Conservation (phyloP, 148 eudicot species). For the Silene conica region DNA sequence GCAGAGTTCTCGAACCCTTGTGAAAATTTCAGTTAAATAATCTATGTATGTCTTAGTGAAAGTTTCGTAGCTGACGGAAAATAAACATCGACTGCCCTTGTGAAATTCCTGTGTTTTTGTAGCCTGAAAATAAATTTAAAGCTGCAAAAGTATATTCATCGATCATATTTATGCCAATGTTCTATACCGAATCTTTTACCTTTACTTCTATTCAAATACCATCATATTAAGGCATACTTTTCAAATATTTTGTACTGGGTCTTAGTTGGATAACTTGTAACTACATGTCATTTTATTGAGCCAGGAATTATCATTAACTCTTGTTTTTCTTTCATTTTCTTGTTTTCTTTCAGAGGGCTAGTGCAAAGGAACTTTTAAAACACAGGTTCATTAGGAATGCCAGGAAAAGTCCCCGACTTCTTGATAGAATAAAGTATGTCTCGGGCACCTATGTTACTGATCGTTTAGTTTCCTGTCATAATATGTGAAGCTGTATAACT, state of each 20-base stretch:
- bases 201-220: not conserved
- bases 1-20: not conserved
- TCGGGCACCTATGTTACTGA: not conserved
- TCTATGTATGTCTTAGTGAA: not conserved
- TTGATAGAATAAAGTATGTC: slow-evolving; percentile 86
- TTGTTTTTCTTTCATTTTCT: slow-evolving; percentile 5
- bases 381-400: slow-evolving; percentile 81
- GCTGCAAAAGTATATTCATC: not conserved
- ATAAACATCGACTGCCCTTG: not conserved
- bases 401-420: slow-evolving; percentile 79
- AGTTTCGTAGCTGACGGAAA: not conserved
- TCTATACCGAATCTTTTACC: not conserved
- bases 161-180: not conserved
- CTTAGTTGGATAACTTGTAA: not conserved
- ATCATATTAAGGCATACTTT: not conserved
- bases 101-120: not conserved
- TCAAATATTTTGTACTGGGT: not conserved
- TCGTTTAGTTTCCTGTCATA: not conserved
- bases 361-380: slow-evolving; percentile 91
- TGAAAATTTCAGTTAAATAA: not conserved
- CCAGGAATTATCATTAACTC: not conserved
- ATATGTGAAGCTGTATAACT: not conserved
- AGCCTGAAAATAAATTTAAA: not conserved
- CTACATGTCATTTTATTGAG: not conserved
- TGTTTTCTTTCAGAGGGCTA: slow-evolving; percentile 64